Percentiles rank a stretch among this genome's conserved stretches.
Conservation (phyloP, 805 yeast species). For the Isabelozyma pseudorhagii region DNA sequence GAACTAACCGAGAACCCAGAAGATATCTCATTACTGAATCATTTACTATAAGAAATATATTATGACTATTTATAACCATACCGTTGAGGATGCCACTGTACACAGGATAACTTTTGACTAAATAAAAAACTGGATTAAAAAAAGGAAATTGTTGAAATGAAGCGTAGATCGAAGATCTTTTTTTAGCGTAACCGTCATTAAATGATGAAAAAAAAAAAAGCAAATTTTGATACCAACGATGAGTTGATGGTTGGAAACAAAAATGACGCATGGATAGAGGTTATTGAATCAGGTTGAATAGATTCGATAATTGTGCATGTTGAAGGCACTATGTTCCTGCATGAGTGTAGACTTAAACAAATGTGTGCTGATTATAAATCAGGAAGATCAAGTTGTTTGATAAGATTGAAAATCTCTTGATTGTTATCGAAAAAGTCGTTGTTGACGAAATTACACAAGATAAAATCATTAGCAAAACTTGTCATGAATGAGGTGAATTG, state of each 20-base stretch:
- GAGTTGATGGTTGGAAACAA: background rate
- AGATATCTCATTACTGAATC: background rate
- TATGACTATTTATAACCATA: conserved; percentile 22
- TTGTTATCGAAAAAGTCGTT: conserved; percentile 66
- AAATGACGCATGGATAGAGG: conserved; percentile 8
- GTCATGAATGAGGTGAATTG: conserved; percentile 41
- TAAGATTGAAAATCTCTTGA: conserved; percentile 54
- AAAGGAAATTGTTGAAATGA: conserved; percentile 15
- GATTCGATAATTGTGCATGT: conserved; percentile 24
- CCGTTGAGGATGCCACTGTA: conserved; percentile 51
- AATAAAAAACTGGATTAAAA: conserved; percentile 15
- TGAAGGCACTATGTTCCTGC: conserved; percentile 30
- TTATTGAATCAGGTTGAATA: conserved; percentile 18
- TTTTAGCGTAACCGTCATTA: background rate
- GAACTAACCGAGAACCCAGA: background rate
- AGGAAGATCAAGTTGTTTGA: conserved; percentile 31
- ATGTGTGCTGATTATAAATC: conserved; percentile 3
- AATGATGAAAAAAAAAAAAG: background rate
- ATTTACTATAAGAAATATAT: background rate
- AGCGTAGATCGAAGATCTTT: background rate
- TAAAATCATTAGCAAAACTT: conserved; percentile 54
- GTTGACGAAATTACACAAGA: conserved; percentile 84
- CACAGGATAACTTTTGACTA: conserved; percentile 26
- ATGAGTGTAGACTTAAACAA: conserved; percentile 12
- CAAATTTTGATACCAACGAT: background rate